A percentile compares a stretch with the other conserved stretches of the same genome.
Conservation (phyloP, 176 grass and related monocot genomes). For the Pontederia paniculata region DNA sequence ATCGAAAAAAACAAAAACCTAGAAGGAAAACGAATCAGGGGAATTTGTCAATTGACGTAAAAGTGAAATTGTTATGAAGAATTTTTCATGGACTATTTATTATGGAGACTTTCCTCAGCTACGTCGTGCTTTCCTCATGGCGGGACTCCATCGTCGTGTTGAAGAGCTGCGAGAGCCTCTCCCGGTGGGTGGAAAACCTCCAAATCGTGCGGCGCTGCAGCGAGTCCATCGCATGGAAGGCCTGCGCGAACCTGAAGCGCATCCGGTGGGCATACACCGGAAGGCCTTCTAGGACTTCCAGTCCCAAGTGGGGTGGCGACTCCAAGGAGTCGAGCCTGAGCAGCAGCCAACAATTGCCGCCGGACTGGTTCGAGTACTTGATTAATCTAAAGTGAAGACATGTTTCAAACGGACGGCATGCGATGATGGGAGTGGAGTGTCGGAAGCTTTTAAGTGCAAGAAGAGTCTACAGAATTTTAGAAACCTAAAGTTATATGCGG, state of each 20-base stretch:
- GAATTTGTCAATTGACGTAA: too few species aligned
- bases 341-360: conserved; percentile 44
- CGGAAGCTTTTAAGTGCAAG: too few species aligned
- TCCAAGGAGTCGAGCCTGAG: conserved; percentile 77
- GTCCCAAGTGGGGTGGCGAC: conserved; percentile 59
- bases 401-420: too few species aligned
- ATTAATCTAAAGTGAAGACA: too few species aligned
- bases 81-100: too few species aligned
- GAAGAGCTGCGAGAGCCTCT: conserved; percentile 86
- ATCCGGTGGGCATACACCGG: conserved; percentile 88
- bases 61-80: too few species aligned
- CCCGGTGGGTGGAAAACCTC: conserved; percentile 86
- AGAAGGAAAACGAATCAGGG: too few species aligned
- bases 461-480: too few species aligned
- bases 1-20: too few species aligned
- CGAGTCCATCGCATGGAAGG: conserved; percentile 98
- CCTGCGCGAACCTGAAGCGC: conserved; percentile 71
- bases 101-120: conserved; percentile 98
- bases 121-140: conserved; percentile 93
- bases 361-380: too few species aligned
- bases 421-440: too few species aligned
- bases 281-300: conserved; percentile 9
- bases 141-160: conserved; percentile 80
- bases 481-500: too few species aligned
- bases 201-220: conserved; percentile 86